Conservation (phyloP, 805 yeast genomes). For the Kazachstania africana region DNA sequence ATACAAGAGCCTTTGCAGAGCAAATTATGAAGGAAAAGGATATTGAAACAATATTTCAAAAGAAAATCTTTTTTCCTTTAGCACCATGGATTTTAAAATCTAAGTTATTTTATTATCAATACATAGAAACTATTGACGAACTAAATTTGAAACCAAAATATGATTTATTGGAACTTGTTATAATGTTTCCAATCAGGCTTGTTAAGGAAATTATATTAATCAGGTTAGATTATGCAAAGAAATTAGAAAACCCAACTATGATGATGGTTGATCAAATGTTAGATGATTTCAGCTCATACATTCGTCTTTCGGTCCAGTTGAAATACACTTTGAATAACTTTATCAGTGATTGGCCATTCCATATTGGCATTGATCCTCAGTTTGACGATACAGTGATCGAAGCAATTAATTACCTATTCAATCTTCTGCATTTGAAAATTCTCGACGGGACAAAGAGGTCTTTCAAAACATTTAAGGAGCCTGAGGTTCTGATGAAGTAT, state of each 20-base stretch:
- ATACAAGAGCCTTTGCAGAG: slow-evolving; percentile 66
- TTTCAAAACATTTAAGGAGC: slow-evolving; percentile 79
- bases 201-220: slow-evolving; percentile 68
- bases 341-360: slow-evolving; percentile 55
- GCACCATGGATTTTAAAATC: slow-evolving; percentile 79
- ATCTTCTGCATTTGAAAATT: slow-evolving; percentile 62
- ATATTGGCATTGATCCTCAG: slow-evolving; percentile 48
- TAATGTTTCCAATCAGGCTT: slow-evolving; percentile 67
- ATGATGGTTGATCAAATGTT: slow-evolving; percentile 94
- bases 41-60: slow-evolving; percentile 57
- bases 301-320: slow-evolving; percentile 62
- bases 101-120: slow-evolving; percentile 54
- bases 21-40: slow-evolving; percentile 71
- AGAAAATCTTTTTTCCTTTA: slow-evolving; percentile 53
- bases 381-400: slow-evolving; percentile 60
- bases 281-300: slow-evolving; percentile 69
- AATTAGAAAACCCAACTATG: slow-evolving; percentile 75
- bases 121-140: slow-evolving; percentile 48
- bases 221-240: slow-evolving; percentile 66
- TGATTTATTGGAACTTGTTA: slow-evolving; percentile 50
- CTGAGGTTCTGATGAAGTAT: slow-evolving; percentile 75
- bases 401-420: slow-evolving; percentile 62
- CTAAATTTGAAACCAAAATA: slow-evolving; percentile 66
- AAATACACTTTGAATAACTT: slow-evolving; percentile 55
- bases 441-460: slow-evolving; percentile 62